Evolutionary conservation across 768 basidiomycete genomes (phyloP).

Genomic region (Coprinellus micaceus): DNA sequence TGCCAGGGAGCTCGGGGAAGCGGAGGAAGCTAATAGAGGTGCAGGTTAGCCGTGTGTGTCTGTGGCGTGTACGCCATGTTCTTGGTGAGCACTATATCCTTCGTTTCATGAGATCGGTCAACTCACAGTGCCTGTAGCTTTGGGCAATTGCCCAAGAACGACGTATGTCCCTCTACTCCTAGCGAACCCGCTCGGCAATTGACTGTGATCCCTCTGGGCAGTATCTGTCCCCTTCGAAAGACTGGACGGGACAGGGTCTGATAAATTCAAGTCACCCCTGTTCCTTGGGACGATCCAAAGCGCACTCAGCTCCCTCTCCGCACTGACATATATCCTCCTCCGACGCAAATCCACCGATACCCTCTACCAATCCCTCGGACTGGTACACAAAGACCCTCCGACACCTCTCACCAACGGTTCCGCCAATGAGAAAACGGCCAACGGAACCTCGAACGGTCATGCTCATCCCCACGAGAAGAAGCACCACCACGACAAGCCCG

Average conservation of each 20-base stretch:
- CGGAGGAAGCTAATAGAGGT: background rate
- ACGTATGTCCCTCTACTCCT: constrained; percentile 42
- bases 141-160: constrained; percentile 96
- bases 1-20: background rate
- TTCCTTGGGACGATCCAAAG: constrained; percentile 87
- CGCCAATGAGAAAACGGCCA: constrained; percentile 32
- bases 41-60: constrained; percentile 73
- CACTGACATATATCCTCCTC: constrained; percentile 69
- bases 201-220: constrained; percentile 31
- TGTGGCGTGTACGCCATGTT: constrained; percentile 93
- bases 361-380: constrained; percentile 57
- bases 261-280: constrained; percentile 81
- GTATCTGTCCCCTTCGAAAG: constrained; percentile 84
- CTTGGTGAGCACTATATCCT: constrained; percentile 48
- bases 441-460: constrained; percentile 21
- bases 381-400: constrained; percentile 35
- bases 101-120: constrained; percentile 6
- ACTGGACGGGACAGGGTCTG: constrained; percentile 54
- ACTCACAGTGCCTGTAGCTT: constrained; percentile 41
- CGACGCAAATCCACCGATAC: constrained; percentile 54
- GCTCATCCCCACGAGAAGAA: background rate
- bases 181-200: too few species aligned
- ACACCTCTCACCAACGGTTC: constrained; percentile 23
- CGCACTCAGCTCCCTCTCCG: constrained; percentile 68
- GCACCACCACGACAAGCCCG: constrained; percentile 26